phyloP scores from a whole-genome alignment of 2,329 filamentous ascomycete species.

The Fusarium globosum region DNA sequence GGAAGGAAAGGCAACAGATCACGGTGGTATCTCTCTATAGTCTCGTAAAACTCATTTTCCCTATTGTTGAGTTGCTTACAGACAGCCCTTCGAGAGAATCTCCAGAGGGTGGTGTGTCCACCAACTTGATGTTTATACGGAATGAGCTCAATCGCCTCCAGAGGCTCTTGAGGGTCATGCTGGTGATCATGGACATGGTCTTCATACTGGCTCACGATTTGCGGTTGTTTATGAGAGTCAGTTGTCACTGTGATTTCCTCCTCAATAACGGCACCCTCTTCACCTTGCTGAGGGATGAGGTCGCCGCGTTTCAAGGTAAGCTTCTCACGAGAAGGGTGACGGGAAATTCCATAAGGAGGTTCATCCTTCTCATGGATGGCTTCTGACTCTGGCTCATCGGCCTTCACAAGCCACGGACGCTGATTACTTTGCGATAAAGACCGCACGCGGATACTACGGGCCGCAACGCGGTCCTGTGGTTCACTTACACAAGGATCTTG shows the following conservation, averaged over 20 bases:
- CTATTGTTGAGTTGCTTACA: conserved; percentile 98
- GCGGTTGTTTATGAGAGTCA: conserved; percentile 48
- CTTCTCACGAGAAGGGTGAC: conserved; percentile 46
- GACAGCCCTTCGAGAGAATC: conserved; percentile 92
- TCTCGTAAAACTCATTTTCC: conserved; percentile 99
- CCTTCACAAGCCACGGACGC: conserved; percentile 68
- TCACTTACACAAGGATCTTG: conserved; percentile 49
- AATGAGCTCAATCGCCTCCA: conserved; percentile 94
- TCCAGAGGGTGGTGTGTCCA: conserved; percentile 94
- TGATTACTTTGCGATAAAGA: conserved; percentile 54
- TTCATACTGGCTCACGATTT: conserved; percentile 56
- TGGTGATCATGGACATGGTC: conserved; percentile 65
- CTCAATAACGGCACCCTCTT: conserved; percentile 54
- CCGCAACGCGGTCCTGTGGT: conserved; percentile 49
- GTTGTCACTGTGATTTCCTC: conserved; percentile 56
- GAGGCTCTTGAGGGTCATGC: conserved; percentile 66
- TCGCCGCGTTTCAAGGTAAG: conserved; percentile 47
- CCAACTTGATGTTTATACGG: conserved; percentile 98
- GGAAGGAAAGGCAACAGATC: conserved; percentile 91
- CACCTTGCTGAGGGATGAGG: conserved; percentile 48
- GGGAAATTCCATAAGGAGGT: conserved; percentile 40
- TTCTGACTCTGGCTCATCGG: conserved; percentile 60
- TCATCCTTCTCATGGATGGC: conserved; percentile 40
- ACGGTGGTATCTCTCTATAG: conserved; percentile 89
- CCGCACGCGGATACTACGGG: conserved; percentile 61